Evolutionary conservation across 2,329 filamentous ascomycete genomes (phyloP), one percentile per base, ranked within the genome.

Genomic region (Curvularia hawaiiensis): DNA sequence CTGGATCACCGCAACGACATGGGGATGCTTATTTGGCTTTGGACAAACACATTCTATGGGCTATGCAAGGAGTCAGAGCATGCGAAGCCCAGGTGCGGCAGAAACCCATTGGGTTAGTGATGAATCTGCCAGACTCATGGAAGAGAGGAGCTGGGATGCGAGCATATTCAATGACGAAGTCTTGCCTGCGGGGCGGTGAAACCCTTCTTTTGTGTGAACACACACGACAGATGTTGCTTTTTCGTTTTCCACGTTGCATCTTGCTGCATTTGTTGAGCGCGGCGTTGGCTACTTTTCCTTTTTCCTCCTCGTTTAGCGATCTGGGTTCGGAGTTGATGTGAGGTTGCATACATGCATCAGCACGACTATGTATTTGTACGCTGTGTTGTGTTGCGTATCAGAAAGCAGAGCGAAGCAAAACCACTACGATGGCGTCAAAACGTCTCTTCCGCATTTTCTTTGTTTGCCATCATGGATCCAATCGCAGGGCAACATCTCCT

Each of bases 91-190:
- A 24, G 54, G 33, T 14, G 33, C 45, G 9, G 35, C 14, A n/a
- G 55, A 54, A 44, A 46, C 20, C 28, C 39, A 43, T 41, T 54
- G 55, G 51, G 35, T 50, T 52, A 61, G 60, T 38, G 62, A 47
- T 35, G 52, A 50, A 38, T 47, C 54, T 41, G 54, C 59, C 4
- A 53, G 40, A n/a, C 44, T 56, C 14, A 47, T 52, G 31, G 63
- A 68, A 45, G 61, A 70, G 22, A 56, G 53, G 7, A 59, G 55
- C 11, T 63, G 65, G 63, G 69, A 67, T 47, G 59, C 65, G 47
- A 67, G 68, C 18, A 72, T 72, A 63, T 54, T 58, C 11, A 60
- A 68, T 45, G 70, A 72, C 38, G 65, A 69, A 58, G 39, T 66
- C 22, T 44, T 59, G 47, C 52, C 26, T 24, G 45, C 22, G n/a